phyloP scores from a whole-genome alignment of 345 rosid species.

The Populus nigra region DNA sequence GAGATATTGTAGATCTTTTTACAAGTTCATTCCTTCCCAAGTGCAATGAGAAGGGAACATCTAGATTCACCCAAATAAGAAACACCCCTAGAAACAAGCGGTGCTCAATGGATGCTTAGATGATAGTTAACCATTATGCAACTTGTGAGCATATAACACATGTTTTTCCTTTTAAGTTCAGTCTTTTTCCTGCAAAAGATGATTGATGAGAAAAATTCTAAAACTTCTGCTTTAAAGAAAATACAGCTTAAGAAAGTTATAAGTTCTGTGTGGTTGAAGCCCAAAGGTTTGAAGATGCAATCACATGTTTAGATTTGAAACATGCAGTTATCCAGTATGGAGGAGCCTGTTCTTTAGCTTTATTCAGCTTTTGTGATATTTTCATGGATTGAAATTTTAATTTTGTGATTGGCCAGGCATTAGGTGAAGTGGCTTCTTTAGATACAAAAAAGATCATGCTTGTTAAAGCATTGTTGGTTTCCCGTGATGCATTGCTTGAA shows the following conservation, averaged over 20 bases:
- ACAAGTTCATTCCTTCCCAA: not conserved
- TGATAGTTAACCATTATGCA: not conserved
- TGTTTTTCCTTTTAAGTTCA: not conserved
- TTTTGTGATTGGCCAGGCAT: slow-evolving; percentile 51
- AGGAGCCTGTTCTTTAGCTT: not conserved
- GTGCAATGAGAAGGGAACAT: not conserved
- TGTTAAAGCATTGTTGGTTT: slow-evolving; percentile 65
- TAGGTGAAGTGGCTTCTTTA: slow-evolving; percentile 41
- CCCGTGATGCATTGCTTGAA: slow-evolving; percentile 60
- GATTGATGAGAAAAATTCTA: not conserved
- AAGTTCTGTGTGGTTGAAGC: not conserved
- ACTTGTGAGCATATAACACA: not conserved
- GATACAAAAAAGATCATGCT: slow-evolving; percentile 44
- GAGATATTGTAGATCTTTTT: not conserved
- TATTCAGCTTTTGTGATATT: slow-evolving; percentile 4
- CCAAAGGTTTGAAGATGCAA: not conserved
- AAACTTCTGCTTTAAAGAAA: not conserved
- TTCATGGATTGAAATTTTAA: slow-evolving; percentile 16
- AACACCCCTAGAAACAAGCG: not conserved
- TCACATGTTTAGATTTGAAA: not conserved
- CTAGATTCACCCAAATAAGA: not conserved
- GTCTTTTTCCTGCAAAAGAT: not conserved
- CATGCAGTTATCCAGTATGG: not conserved
- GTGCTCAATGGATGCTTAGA: not conserved
- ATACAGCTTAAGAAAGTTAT: not conserved